Evolutionary conservation across 2,329 filamentous ascomycete genomes (phyloP), one percentile per base, ranked within the genome.

Genomic region (Fusarium odoratissimum): DNA sequence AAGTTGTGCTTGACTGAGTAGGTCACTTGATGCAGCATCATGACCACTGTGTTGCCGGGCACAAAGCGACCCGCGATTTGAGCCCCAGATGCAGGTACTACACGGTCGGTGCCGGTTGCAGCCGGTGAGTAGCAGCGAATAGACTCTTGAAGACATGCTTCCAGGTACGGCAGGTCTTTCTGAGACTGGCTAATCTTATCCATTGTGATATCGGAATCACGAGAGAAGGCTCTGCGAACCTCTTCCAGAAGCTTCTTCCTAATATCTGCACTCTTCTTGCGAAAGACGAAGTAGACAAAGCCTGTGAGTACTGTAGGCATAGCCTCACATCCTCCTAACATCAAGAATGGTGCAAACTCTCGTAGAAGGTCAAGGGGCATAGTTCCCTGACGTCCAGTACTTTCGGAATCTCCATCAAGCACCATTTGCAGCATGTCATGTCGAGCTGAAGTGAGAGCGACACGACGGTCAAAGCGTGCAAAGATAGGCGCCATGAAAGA

Each of bases 401-500:
- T 44, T 16, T 59, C 56, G 3, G 35, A 25, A 2, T 52, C 56
- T 12, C 56, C 56, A 6, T 59, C 56, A 0, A 59, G n/a, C 1
- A 59, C 56, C 56, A 59, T 59, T 16, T 59, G 56, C 4, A 59
- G 35, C 44, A 59, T 59, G 19, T 59, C 56, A 52, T 59, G 33
- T 6, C 56, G 44, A 3, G 56, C 21, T 17, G 56, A 40, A n/a
- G 56, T 30, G 2, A 59, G 56, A n/a, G 56, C 19, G 1, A 59
- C 56, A 30, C 56, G 44, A 17, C 56, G 56, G 28, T 59, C 44
- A n/a, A 59, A 59, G 0, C 56, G 56, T 4, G n/a, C 28, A 40
- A 52, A 59, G 2, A 59, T 59, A 3, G 56, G 56, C 0, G 56
- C 56, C 56, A 59, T 59, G 25, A 59, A 59, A 4, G 56, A 59